phyloP scores from a whole-genome alignment of 495 filamentous ascomycete species.

The Filosporella fistucella region DNA sequence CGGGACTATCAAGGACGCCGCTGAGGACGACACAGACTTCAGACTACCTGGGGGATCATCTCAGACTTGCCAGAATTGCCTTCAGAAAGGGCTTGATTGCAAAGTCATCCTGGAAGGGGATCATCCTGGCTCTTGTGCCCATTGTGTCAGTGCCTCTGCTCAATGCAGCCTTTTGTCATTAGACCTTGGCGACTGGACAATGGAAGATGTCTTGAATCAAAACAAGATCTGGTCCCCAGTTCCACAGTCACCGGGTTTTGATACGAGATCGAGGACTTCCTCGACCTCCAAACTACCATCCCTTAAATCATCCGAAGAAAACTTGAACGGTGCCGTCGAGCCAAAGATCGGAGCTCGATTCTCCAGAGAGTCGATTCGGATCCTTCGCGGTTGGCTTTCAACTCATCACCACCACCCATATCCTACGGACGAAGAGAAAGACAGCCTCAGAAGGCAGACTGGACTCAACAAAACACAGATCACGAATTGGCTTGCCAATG shows the following conservation, averaged over 20 bases:
- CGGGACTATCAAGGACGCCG: constrained; percentile 32
- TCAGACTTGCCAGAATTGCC: constrained; percentile 65
- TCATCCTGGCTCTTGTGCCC: constrained; percentile 62
- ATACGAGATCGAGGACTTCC: background rate
- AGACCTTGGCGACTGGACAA: background rate
- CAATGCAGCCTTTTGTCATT: constrained; percentile 57
- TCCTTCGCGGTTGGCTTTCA: constrained; percentile 74
- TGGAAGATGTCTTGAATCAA: background rate
- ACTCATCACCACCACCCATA: constrained; percentile 74
- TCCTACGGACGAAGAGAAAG: constrained; percentile 76
- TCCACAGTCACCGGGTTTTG: background rate
- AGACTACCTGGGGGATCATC: background rate
- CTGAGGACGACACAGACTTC: background rate
- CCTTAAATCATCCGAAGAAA: constrained; percentile 8
- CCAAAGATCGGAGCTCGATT: constrained; percentile 54
- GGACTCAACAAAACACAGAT: constrained; percentile 74
- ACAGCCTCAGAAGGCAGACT: constrained; percentile 63
- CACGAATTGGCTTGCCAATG: constrained; percentile 84
- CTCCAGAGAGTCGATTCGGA: constrained; percentile 65
- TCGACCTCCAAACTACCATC: constrained; percentile 2
- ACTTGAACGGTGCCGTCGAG: constrained; percentile 3
- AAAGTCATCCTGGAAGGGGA: constrained; percentile 58
- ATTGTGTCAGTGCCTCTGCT: constrained; percentile 68
- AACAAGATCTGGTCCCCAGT: background rate
- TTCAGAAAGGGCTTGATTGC: constrained; percentile 64